These are phyloP conservation scores for Ustilago crameri DNA, from an alignment of 1,284 basidiomycete genomes.

Conservation along the genomic window DNA sequence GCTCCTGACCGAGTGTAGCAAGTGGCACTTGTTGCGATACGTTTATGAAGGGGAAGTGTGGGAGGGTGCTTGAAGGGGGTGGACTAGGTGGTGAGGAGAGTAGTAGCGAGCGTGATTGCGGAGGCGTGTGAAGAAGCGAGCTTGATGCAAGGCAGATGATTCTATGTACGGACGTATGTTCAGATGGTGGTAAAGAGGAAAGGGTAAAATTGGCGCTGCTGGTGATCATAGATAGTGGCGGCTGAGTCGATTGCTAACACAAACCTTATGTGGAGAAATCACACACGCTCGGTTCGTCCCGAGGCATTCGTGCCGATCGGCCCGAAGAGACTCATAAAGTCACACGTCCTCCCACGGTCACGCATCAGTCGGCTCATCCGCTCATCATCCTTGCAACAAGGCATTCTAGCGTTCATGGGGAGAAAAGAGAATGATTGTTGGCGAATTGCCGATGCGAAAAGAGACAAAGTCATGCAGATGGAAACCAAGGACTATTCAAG, in stretches of 20 bases:
- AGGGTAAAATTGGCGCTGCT: conserved; percentile 3
- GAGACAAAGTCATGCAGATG: conserved; percentile 15
- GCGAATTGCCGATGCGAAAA: conserved; percentile 9
- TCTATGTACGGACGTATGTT: too few relatives aligned
- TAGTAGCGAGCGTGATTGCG: not conserved
- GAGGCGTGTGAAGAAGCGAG: too few relatives aligned
- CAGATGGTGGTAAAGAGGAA: conserved; percentile 14
- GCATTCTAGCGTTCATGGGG: not conserved
- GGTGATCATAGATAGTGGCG: conserved; percentile 16
- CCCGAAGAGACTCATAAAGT: not conserved
- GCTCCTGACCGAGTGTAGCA: conserved; percentile 6
- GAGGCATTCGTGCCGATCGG: not conserved
- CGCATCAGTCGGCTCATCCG: not conserved
- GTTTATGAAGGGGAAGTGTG: too few relatives aligned
- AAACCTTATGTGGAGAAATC: conserved; percentile 1
- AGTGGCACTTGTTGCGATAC: not conserved
- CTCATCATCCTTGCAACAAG: not conserved
- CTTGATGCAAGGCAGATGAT: too few relatives aligned
- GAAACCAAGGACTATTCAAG: not conserved
- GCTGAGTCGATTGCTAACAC: not conserved
- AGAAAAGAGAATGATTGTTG: not conserved
- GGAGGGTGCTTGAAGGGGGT: too few relatives aligned
- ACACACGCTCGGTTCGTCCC: conserved; percentile 10
- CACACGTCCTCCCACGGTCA: not conserved
- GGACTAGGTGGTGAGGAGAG: conserved; percentile 1